Base-by-base conservation (phyloP, 306 rosid genomes). In the Medicago truncatula region DNA sequence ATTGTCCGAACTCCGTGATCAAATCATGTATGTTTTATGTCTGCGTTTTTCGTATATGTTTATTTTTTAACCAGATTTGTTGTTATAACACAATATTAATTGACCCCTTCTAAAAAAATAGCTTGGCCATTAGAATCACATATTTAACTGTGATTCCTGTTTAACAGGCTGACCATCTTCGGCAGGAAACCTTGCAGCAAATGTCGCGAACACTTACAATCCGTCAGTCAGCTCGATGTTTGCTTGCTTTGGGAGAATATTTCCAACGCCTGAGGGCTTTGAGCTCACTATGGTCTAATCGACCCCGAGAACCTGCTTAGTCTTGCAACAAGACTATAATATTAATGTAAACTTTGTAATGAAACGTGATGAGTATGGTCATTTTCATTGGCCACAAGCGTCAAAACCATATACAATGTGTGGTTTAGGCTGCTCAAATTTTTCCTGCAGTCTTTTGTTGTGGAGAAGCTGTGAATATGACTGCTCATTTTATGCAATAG, bases 111-210 rank as follows among this genome's bases (percentile, higher is more conserved):
- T 16, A 21, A 60, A 15, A 68, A 25, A 1, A 44, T 69, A 40
- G 67, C 36, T 61, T 74, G 23, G 23, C 53, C 61, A 21, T 56
- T 71, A 49, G 15, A 52, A 41, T 66, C 20, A 28, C 23, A 61
- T 47, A 57, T 59, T 71, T 60, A 31, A 82, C 62, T n/a, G 23
- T 25, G 79, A 21, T 44, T 43, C 7, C 36, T 71, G 81, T 76
- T 67, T 79, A 83, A 78, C 89, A 92, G 99, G 98, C 93, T 62
- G 99, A 96, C 74, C 86, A 90, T 90, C 89, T 96, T 49, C 93
- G 98, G 40, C 88, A 83, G 74, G 96, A 83, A 83, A 84, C 97
- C 9, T 81, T 96, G 79, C 91, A 78, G 80, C 98, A 92, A 84
- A 86, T 96, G 92, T 70, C 83, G 34, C 89, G 87, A 73, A 90